Evolutionary conservation across 306 rosid genomes (phyloP), one percentile per base, ranked within the genome.

Genomic region (Boehmeria nivea): DNA sequence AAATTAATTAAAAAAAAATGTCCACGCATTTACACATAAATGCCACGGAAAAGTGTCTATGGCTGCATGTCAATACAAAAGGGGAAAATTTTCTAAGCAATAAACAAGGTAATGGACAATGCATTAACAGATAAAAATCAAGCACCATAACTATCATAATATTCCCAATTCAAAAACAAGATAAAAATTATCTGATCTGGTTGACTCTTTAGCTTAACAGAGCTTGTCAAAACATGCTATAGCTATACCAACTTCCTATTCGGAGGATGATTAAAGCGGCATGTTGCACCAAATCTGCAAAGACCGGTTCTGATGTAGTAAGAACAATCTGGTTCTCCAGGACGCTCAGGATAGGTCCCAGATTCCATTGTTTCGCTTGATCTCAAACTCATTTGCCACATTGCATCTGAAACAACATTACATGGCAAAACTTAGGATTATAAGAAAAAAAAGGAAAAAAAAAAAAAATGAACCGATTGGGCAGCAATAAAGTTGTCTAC

Each of bases 221-320:
- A 50, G 51, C 16, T 53, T 59, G 24, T 57, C 21, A 14, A 64
- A 40, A n/a, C n/a, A n/a, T n/a, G n/a, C n/a, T n/a, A 57, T 42
- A 70, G 73, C 53, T 60, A 70, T 84, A 90, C 98, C 95, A 90
- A 84, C 69, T 78, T 88, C 72, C 98, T 77, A 70, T 90, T 86
- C 37, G 95, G 98, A 33, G 98, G 98, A 61, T 90, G 98, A 74
- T 90, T 90, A 68, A 86, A 90, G 65, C 94, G 83, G 70, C 98
- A 90, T 38, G 98, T 84, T n/a, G 77, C 79, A 28, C 98, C 98
- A 70, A 90, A 90, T 80, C 98, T 84, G 76, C 98, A 91, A 33
- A 84, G 85, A 27, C 98, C 98, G 0, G 98, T 91, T 74, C 96
- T 76, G 68, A 91, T 84, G 76, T 87, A 91, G 69, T 91, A 91